These are phyloP conservation scores for Aspergillus tanneri DNA, from an alignment of 2,329 filamentous ascomycete species.

Conservation along the genomic window DNA sequence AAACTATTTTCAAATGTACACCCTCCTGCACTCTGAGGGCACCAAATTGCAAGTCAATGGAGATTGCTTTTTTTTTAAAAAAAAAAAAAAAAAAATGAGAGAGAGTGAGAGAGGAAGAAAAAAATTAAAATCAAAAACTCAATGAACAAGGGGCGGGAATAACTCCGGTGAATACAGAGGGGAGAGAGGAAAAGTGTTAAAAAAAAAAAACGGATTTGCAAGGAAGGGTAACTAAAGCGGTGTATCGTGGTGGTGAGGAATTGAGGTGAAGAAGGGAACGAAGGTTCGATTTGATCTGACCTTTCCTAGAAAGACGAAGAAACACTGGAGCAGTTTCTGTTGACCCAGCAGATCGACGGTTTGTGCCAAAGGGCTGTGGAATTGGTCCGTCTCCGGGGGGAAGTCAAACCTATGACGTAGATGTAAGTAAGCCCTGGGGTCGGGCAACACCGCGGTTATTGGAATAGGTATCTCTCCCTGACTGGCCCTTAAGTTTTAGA, in stretches of 20 bases:
- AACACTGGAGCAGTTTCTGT: constrained; percentile 18
- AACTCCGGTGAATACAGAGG: constrained; percentile 6
- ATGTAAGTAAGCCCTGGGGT: constrained; percentile 22
- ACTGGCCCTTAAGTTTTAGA: not conserved
- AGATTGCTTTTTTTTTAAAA: no score
- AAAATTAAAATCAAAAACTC: constrained; percentile 6
- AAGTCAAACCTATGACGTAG: constrained; percentile 35
- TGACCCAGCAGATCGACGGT: constrained; percentile 23
- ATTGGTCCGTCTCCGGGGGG: constrained; percentile 29
- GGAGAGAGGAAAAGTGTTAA: constrained; percentile 9
- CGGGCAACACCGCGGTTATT: constrained; percentile 20
- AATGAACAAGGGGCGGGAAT: constrained; percentile 5
- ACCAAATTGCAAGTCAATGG: no score
- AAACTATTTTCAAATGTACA: not conserved
- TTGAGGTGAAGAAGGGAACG: constrained; percentile 8
- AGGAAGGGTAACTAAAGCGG: constrained; percentile 22
- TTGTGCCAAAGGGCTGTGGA: constrained; percentile 20
- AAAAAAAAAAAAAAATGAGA: not conserved
- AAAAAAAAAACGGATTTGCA: constrained; percentile 13
- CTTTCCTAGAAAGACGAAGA: constrained; percentile 18
- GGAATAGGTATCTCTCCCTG: constrained; percentile 3
- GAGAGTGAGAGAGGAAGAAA: not conserved
- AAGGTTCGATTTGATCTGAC: constrained; percentile 23
- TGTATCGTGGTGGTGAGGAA: constrained; percentile 18
- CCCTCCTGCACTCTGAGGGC: no score